phyloP scores from a whole-genome alignment of 345 rosid species.

The Salix suchowensis region DNA sequence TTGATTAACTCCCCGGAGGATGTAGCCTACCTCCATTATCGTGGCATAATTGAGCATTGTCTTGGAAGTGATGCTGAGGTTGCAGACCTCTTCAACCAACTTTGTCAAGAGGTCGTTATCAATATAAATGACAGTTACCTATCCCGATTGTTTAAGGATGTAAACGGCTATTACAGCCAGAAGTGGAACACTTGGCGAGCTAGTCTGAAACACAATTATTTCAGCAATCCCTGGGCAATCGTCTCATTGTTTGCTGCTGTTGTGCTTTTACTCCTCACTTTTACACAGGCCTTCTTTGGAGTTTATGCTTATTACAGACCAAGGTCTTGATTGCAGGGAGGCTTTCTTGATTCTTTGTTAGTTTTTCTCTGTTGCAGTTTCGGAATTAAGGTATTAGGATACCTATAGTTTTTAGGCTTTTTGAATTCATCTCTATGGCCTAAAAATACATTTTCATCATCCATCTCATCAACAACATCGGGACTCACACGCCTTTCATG shows the following conservation, averaged over 20 bases:
- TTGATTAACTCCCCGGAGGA: slow-evolving; percentile 76
- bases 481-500: no score
- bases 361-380: background rate
- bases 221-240: slow-evolving; percentile 80
- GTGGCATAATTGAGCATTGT: slow-evolving; percentile 78
- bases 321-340: slow-evolving; percentile 21
- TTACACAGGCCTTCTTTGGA: slow-evolving; percentile 62
- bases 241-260: slow-evolving; percentile 67
- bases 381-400: background rate
- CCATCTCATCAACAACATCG: no score
- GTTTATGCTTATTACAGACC: slow-evolving; percentile 64
- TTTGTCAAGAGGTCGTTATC: slow-evolving; percentile 79
- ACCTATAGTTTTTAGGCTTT: no score
- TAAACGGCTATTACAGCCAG: slow-evolving; percentile 58
- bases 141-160: slow-evolving; percentile 51
- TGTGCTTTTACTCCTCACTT: slow-evolving; percentile 59
- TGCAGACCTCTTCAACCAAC: slow-evolving; percentile 76
- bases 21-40: slow-evolving; percentile 69
- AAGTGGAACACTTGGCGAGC: slow-evolving; percentile 88
- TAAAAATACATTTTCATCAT: no score
- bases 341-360: no score
- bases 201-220: slow-evolving; percentile 67
- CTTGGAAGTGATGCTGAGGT: slow-evolving; percentile 83
- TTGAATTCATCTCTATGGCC: no score
- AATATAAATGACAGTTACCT: slow-evolving; percentile 67